Evolutionary conservation across 768 basidiomycete species (phyloP).

Genomic region (Pleurotus ostreatus): DNA sequence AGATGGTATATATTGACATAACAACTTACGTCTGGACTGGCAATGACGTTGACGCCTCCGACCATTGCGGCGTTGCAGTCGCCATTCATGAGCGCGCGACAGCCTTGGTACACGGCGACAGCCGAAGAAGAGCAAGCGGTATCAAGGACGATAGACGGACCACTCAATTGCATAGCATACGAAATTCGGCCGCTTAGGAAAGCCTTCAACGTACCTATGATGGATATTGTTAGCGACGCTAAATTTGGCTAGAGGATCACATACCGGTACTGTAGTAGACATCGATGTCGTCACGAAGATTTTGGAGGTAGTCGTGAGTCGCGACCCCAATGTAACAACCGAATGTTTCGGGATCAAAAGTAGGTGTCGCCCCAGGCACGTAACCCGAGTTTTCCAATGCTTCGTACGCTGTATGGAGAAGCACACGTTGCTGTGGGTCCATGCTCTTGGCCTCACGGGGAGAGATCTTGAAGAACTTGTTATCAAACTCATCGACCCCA

Average conservation of each 20-base stretch:
- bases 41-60: conserved; percentile 70
- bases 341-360: conserved; percentile 49
- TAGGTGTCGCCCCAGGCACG: conserved; percentile 51
- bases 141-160: conserved; percentile 69
- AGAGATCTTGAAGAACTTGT: conserved; percentile 67
- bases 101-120: conserved; percentile 66
- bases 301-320: conserved; percentile 67
- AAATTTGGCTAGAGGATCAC: background rate
- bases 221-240: background rate
- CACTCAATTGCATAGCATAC: conserved; percentile 59
- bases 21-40: conserved; percentile 62
- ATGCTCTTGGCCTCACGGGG: conserved; percentile 72
- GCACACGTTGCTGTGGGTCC: conserved; percentile 73
- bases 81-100: conserved; percentile 54
- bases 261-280: conserved; percentile 69
- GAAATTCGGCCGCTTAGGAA: conserved; percentile 73
- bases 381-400: conserved; percentile 72
- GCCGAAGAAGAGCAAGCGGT: conserved; percentile 74
- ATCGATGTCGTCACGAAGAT: conserved; percentile 57
- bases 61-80: conserved; percentile 71
- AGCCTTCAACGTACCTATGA: conserved; percentile 57
- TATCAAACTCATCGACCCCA: conserved; percentile 57
- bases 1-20: conserved; percentile 2
- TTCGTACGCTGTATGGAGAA: conserved; percentile 63
- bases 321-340: conserved; percentile 69